Base-by-base conservation (phyloP, 139 green algal species). In the Coelastrella sp. region DNA sequence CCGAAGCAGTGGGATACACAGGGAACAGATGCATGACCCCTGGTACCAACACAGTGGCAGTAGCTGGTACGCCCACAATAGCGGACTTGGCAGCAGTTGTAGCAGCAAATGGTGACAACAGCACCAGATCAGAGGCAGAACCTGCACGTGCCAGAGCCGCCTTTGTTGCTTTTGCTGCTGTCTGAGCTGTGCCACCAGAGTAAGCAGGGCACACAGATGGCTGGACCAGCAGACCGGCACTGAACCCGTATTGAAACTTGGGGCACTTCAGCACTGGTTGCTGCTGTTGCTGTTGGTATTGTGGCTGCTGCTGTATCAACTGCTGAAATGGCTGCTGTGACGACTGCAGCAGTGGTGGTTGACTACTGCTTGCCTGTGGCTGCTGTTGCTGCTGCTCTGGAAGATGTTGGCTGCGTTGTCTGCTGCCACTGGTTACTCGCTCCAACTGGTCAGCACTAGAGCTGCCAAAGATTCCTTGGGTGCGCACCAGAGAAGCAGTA, bases 241-340 rank as follows among this genome's bases (percentile, higher is more conserved):
- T 43, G 9, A 69, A 27, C 17, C 53, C 53, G 5, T 32, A n/a
- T 9, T 21, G 17, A 19, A 64, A 1, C 21, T 27, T 21, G 11
- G 53, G 19, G 11, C 19, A 32, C 30, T n/a, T 27, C 30, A 9
- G 21, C 17, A 25, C 40, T 62, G 13, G 68, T 76, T 32, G 43
- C 71, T 57, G 71, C 71, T 63, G 68, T 15, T 30, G 15, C 17
- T 3, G 50, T 17, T 53, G 21, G 66, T 23, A 45, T 23, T 4
- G 25, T 79, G 35, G 69, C 41, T 79, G 72, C 45, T 79, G 72
- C 35, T 38, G 69, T 27, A 17, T n/a, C n/a, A n/a, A n/a, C n/a
- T n/a, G n/a, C n/a, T n/a, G n/a, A n/a, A n/a, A n/a, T n/a, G 41
- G 68, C 68, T 79, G 69, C 69, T 63, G 69, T 76, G 38, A 37